phyloP scores from a whole-genome alignment of 2,329 filamentous ascomycete species.

The Zarea fungicola region DNA sequence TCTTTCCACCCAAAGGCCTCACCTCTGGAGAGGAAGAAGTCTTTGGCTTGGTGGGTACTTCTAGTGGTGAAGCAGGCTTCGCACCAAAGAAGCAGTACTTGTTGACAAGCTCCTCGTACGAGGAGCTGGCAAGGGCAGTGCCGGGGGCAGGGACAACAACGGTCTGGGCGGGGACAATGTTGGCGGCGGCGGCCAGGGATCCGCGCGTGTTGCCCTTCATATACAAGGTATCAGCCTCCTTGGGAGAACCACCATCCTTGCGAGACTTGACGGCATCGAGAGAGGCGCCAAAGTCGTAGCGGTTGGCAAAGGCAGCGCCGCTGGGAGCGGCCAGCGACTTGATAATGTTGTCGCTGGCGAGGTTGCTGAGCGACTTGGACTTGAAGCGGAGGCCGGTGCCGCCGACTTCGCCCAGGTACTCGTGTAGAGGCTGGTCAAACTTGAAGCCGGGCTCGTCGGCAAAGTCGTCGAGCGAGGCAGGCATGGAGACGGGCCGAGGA shows the following conservation, averaged over 20 bases:
- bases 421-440: slow-evolving; percentile 55
- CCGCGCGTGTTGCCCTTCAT: slow-evolving; percentile 45
- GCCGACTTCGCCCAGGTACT: slow-evolving; percentile 61
- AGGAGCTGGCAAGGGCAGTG: slow-evolving; percentile 67
- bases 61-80: slow-evolving; percentile 47
- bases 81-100: slow-evolving; percentile 93
- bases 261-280: slow-evolving; percentile 74
- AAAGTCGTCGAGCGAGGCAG: slow-evolving; percentile 66
- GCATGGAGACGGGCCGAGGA: slow-evolving; percentile 50
- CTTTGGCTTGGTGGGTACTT: slow-evolving; percentile 18
- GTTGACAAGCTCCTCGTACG: slow-evolving; percentile 94
- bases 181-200: slow-evolving; percentile 22
- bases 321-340: slow-evolving; percentile 49
- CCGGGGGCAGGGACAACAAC: slow-evolving; percentile 22
- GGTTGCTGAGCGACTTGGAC: slow-evolving; percentile 57
- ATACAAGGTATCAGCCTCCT: slow-evolving; percentile 54
- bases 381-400: slow-evolving; percentile 62
- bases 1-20: slow-evolving; percentile 21
- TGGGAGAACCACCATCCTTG: slow-evolving; percentile 53
- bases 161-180: slow-evolving; percentile 20
- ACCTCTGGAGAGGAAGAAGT: not conserved
- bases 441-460: slow-evolving; percentile 53
- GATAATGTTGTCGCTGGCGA: slow-evolving; percentile 58
- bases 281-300: slow-evolving; percentile 95
- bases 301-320: slow-evolving; percentile 77